Conservation (phyloP, 1,139 yeast genomes). For the Yamadazyma atlantica region DNA sequence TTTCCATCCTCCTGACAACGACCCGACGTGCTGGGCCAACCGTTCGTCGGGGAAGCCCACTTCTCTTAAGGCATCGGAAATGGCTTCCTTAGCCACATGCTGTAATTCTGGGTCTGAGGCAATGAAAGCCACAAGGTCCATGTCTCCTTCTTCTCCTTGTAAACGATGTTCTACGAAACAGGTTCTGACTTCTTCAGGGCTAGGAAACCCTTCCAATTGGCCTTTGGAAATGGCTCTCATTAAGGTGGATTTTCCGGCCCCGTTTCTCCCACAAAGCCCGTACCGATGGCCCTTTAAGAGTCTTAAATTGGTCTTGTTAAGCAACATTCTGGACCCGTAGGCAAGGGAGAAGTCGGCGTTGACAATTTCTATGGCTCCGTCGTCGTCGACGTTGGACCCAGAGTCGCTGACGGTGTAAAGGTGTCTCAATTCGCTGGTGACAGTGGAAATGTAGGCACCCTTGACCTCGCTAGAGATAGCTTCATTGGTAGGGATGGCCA, state of each 20-base stretch:
- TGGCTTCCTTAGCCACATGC: slow-evolving; percentile 62
- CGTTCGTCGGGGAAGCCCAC: slow-evolving; percentile 94
- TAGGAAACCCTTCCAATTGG: slow-evolving; percentile 96
- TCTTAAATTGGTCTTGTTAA: slow-evolving; percentile 87
- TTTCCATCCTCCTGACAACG: slow-evolving; percentile 98
- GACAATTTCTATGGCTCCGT: slow-evolving; percentile 71
- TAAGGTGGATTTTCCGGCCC: slow-evolving; percentile 97
- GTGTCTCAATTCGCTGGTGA: slow-evolving; percentile 57
- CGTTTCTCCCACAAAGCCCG: slow-evolving; percentile 97
- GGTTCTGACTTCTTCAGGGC: slow-evolving; percentile 80
- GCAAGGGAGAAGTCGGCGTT: slow-evolving; percentile 95
- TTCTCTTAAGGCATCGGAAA: slow-evolving; percentile 68
- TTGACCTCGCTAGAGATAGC: slow-evolving; percentile 35
- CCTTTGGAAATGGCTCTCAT: slow-evolving; percentile 98
- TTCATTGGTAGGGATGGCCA: slow-evolving; percentile 36
- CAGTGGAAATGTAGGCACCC: slow-evolving; percentile 41
- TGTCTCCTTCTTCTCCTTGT: slow-evolving; percentile 92
- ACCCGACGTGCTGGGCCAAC: slow-evolving; percentile 86
- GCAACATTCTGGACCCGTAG: slow-evolving; percentile 94
- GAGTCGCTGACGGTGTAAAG: slow-evolving; percentile 63
- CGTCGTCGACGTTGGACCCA: slow-evolving; percentile 55
- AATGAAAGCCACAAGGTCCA: slow-evolving; percentile 85
- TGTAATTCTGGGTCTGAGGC: slow-evolving; percentile 85
- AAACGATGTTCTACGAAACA: slow-evolving; percentile 97
- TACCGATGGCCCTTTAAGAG: slow-evolving; percentile 93